Evolutionary conservation across 495 filamentous ascomycete genomes (phyloP).

Genomic region (Podospora tetraspora): DNA sequence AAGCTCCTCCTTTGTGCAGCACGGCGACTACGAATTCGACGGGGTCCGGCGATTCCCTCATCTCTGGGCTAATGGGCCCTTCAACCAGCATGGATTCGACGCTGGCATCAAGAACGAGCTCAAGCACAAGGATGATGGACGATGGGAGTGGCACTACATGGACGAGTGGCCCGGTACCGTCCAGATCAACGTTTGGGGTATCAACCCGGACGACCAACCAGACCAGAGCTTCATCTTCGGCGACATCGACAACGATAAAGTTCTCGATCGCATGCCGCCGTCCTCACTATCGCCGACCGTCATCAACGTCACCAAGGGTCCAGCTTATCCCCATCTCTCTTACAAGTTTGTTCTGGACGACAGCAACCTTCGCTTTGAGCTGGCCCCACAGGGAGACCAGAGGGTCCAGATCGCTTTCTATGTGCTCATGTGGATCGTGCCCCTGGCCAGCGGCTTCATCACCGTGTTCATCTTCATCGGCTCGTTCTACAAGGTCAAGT

Average conservation of each 20-base stretch:
- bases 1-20: constrained; percentile 56
- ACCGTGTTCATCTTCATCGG: constrained; percentile 56
- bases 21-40: constrained; percentile 43
- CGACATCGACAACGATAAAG: constrained; percentile 52
- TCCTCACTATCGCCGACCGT: constrained; percentile 43
- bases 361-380: constrained; percentile 36
- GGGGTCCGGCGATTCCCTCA: constrained; percentile 55
- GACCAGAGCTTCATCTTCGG: constrained; percentile 55
- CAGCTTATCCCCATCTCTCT: constrained; percentile 49
- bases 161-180: constrained; percentile 57
- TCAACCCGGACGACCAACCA: constrained; percentile 56
- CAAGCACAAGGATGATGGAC: constrained; percentile 32
- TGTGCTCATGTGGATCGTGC: constrained; percentile 40
- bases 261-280: constrained; percentile 57
- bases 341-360: constrained; percentile 55
- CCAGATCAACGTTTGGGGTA: constrained; percentile 61
- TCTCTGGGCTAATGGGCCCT: constrained; percentile 58
- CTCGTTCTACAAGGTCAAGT: constrained; percentile 52
- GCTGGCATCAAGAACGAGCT: constrained; percentile 52
- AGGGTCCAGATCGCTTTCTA: constrained; percentile 51
- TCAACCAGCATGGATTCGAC: constrained; percentile 63
- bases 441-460: constrained; percentile 46
- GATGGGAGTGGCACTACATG: constrained; percentile 46
- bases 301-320: constrained; percentile 55
- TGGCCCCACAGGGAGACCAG: constrained; percentile 49